A percentile compares a stretch with the other conserved stretches of the same genome.
Conservation (phyloP, 2,329 filamentous ascomycete genomes). For the Bipolaris oryzae region DNA sequence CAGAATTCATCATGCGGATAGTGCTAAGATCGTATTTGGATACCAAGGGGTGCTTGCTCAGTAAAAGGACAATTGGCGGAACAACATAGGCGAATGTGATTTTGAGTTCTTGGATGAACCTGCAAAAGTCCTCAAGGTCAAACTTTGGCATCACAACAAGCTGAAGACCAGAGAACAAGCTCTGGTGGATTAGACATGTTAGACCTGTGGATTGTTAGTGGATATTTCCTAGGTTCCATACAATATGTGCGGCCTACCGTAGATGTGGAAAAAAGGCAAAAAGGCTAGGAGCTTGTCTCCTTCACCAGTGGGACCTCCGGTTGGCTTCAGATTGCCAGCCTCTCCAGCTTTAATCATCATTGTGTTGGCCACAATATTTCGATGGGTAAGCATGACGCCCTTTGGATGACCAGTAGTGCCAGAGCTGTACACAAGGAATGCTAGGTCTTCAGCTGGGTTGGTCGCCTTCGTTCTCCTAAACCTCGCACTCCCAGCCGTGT, state of each 20-base stretch:
- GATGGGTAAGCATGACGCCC: constrained; percentile 84
- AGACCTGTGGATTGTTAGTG: constrained; percentile 57
- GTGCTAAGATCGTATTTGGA: constrained; percentile 80
- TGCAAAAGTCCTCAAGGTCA: constrained; percentile 79
- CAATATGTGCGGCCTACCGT: constrained; percentile 61
- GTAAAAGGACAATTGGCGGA: constrained; percentile 79
- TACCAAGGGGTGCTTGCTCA: constrained; percentile 79
- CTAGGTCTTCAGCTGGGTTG: constrained; percentile 72
- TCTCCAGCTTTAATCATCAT: constrained; percentile 52
- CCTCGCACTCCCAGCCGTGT: constrained; percentile 64
- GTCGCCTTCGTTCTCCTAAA: constrained; percentile 65
- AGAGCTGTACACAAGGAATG: constrained; percentile 85
- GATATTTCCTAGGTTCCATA: not conserved
- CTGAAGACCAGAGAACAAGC: constrained; percentile 68
- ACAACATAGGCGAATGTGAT: constrained; percentile 83
- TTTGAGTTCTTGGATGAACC: constrained; percentile 73
- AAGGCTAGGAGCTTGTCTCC: constrained; percentile 78
- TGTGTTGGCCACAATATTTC: constrained; percentile 78
- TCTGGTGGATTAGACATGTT: constrained; percentile 72
- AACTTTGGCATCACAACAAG: constrained; percentile 79
- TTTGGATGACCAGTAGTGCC: constrained; percentile 93
- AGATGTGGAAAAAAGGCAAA: constrained; percentile 90
- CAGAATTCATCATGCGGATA: constrained; percentile 83
- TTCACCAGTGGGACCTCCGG: constrained; percentile 64
- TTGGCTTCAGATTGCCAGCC: constrained; percentile 60